Base-by-base conservation (phyloP, 2,329 filamentous ascomycete genomes). In the Trichoderma gracile region DNA sequence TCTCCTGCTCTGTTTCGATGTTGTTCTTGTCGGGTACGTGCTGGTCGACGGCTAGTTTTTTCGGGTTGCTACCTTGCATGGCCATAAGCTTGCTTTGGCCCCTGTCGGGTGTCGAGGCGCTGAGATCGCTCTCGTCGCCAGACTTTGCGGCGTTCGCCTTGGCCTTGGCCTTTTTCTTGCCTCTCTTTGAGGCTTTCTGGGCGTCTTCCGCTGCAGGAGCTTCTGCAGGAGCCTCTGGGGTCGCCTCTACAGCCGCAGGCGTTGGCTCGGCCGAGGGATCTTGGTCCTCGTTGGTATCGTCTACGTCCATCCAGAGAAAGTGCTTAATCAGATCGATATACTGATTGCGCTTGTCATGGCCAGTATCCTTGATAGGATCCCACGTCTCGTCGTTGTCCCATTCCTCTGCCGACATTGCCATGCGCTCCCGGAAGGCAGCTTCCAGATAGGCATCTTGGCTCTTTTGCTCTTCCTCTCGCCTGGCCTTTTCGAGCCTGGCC, bases 311-410 rank as follows among this genome's bases (percentile, higher is more conserved):
- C 72, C 71, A 73, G 7, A 73, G 68, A 17, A 73, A 74, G 30
- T 73, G 68, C 53, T 68, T 72, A 43, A 73, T 73, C 65, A 74
- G 53, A 12, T 73, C 71, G 30, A 74, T 68, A 50, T 70, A 74
- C 4, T 66, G 68, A 21, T 71, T 30, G 17, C 72, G 67, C 40
- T 68, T 69, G 21, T 71, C 65, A 19, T 68, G 23, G 1, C 69
- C 67, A 53, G 70, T 50, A 15, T 73, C 71, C 46, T 72, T 65
- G 6, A 74, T 73, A 3, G 71, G 72, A 57, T 74, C 72, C 71
- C 71, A 74, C 0, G 66, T 66, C 19, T 68, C 70, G 0, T 70
- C 69, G n/a, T 66, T 68, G 1, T 73, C 68, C 0, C 61, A 27
- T 5, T 69, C 68, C 8, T 68, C 67, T 23, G 42, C 66, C 3